phyloP scores from a whole-genome alignment of 2,329 filamentous ascomycete species.

The Thielaviopsis euricoi region DNA sequence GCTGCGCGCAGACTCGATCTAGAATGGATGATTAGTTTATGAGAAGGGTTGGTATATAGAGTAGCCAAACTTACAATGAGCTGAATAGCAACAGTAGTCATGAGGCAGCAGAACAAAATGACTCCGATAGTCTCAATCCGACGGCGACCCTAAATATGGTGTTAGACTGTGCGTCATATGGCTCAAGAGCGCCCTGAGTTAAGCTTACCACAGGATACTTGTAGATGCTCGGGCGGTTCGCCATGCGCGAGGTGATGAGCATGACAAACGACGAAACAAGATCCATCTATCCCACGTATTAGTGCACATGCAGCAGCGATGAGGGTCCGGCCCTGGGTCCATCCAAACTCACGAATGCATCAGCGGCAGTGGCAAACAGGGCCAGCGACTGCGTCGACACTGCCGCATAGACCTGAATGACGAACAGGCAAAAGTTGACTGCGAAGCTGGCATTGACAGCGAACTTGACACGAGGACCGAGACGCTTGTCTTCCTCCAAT shows the following conservation, averaged over 20 bases:
- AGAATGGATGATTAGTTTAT: background rate
- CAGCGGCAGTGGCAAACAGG: slow-evolving; percentile 48
- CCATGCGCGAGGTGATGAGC: slow-evolving; percentile 41
- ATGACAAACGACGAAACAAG: slow-evolving; percentile 48
- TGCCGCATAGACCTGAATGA: slow-evolving; percentile 42
- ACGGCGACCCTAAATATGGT: slow-evolving; percentile 31
- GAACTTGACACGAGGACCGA: slow-evolving; percentile 34
- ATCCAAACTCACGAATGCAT: slow-evolving; percentile 35
- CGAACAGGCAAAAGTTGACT: slow-evolving; percentile 36
- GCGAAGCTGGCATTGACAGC: slow-evolving; percentile 34
- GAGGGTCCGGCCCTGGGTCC: no score
- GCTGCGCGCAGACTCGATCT: slow-evolving; percentile 38
- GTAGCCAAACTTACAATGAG: slow-evolving; percentile 29
- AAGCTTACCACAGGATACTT: slow-evolving; percentile 40
- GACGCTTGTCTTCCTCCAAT: slow-evolving; percentile 32
- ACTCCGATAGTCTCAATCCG: slow-evolving; percentile 48
- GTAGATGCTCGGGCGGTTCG: slow-evolving; percentile 41
- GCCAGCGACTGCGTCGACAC: slow-evolving; percentile 42
- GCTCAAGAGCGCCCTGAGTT: background rate
- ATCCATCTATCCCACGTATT: slow-evolving; percentile 29
- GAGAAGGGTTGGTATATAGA: slow-evolving; percentile 8
- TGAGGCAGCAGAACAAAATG: slow-evolving; percentile 48
- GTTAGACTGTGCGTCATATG: background rate
- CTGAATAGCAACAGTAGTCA: slow-evolving; percentile 49
- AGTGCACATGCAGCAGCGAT: background rate